A percentile compares a stretch with the other conserved stretches of the same genome.
Conservation (phyloP, 2,329 filamentous ascomycete species). For the Chaetomium sp. region DNA sequence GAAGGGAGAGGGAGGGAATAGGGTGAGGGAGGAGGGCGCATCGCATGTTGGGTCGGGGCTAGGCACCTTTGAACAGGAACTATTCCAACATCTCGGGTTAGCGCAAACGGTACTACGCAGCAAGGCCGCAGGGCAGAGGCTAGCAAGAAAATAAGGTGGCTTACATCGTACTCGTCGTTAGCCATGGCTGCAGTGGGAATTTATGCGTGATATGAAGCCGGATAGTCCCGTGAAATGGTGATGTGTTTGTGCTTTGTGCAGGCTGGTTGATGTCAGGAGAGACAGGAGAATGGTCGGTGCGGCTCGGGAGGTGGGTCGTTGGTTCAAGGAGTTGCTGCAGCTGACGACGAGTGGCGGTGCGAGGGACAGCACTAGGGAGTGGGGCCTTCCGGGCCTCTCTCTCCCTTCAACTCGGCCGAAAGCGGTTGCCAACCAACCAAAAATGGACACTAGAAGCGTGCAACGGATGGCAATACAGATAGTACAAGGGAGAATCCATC, state of each 20-base stretch:
- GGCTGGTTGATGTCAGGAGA: slow-evolving; percentile 21
- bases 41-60: slow-evolving; percentile 12
- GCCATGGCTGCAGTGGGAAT: slow-evolving; percentile 62
- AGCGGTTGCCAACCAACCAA: too few species aligned
- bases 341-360: slow-evolving; percentile 18
- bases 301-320: slow-evolving; percentile 23
- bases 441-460: too few species aligned
- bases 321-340: slow-evolving; percentile 16
- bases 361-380: not conserved
- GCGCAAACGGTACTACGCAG: slow-evolving; percentile 16
- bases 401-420: too few species aligned
- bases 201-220: slow-evolving; percentile 23
- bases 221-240: slow-evolving; percentile 21
- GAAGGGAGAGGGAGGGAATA: not conserved
- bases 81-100: slow-evolving; percentile 40
- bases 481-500: too few species aligned
- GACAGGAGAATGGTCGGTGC: slow-evolving; percentile 25
- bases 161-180: slow-evolving; percentile 99
- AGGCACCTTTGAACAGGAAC: slow-evolving; percentile 97
- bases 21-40: not conserved
- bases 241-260: slow-evolving; percentile 22
- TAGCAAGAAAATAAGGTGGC: slow-evolving; percentile 30
- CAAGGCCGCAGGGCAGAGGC: slow-evolving; percentile 15
- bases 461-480: too few species aligned
- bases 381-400: too few species aligned